Conservation (phyloP, 345 rosid genomes). For the Rhizophora apiculata region DNA sequence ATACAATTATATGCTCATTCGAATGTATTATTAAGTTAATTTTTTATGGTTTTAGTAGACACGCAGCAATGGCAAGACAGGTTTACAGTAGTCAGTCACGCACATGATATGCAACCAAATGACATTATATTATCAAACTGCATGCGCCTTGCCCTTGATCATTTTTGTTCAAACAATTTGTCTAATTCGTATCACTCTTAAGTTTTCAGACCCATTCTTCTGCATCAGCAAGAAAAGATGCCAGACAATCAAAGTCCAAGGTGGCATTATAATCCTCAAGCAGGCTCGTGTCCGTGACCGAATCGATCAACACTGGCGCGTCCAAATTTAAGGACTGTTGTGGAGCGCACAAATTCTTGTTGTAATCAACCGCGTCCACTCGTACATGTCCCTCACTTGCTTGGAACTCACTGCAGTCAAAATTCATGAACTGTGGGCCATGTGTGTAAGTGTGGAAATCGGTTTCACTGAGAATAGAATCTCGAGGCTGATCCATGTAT, state of each 20-base stretch:
- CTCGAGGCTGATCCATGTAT: background rate
- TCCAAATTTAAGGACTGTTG: background rate
- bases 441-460: background rate
- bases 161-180: too few relatives aligned
- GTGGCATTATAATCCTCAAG: slow-evolving; percentile 13
- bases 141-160: too few relatives aligned
- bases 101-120: too few relatives aligned
- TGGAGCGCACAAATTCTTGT: background rate
- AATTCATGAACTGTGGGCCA: slow-evolving; percentile 16
- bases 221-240: slow-evolving; percentile 30
- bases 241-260: slow-evolving; percentile 34
- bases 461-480: background rate
- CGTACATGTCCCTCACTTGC: background rate
- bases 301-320: slow-evolving; percentile 14
- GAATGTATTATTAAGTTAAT: too few relatives aligned
- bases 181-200: too few relatives aligned
- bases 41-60: too few relatives aligned
- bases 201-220: slow-evolving; percentile 29
- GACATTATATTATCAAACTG: too few relatives aligned
- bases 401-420: slow-evolving; percentile 4
- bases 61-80: too few relatives aligned
- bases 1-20: too few relatives aligned
- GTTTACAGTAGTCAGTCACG: too few relatives aligned
- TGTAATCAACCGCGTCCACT: background rate
- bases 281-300: slow-evolving; percentile 14